Conservation (phyloP, 805 yeast species). For the Grigorovia humatica region DNA sequence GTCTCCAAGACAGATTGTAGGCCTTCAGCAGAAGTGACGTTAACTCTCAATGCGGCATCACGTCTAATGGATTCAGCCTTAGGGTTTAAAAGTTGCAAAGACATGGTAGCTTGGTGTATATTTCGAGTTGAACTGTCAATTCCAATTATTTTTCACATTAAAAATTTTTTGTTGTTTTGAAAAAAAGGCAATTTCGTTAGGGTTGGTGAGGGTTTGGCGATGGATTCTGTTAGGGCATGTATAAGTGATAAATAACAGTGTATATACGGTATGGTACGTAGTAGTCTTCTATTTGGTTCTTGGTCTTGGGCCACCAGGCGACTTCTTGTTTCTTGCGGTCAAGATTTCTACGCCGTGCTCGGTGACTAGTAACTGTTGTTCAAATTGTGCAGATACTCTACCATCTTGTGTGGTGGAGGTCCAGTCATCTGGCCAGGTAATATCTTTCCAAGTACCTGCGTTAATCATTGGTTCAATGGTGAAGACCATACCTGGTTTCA, state of each 20-base stretch:
- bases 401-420: slow-evolving; percentile 90
- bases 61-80: slow-evolving; percentile 96
- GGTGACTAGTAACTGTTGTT: slow-evolving; percentile 85
- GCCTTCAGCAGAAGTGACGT: slow-evolving; percentile 94
- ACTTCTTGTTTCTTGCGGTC: slow-evolving; percentile 64
- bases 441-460: slow-evolving; percentile 69
- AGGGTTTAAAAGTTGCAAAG: slow-evolving; percentile 85
- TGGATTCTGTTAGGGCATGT: no score
- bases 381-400: slow-evolving; percentile 83
- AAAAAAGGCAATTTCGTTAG: no score
- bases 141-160: no score
- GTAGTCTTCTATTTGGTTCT: slow-evolving; percentile 33
- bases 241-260: no score
- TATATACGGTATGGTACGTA: no score
- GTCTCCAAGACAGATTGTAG: slow-evolving; percentile 84
- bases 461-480: slow-evolving; percentile 97
- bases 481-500: slow-evolving; percentile 92
- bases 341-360: slow-evolving; percentile 88
- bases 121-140: not conserved
- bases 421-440: slow-evolving; percentile 97
- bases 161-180: no score
- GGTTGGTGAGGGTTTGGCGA: no score
- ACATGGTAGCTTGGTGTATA: slow-evolving; percentile 24
- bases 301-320: slow-evolving; percentile 82
- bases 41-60: slow-evolving; percentile 89